Evolutionary conservation across 345 rosid genomes (phyloP), one percentile per base, ranked within the genome.

Genomic region (Pseudoturritis turrita): DNA sequence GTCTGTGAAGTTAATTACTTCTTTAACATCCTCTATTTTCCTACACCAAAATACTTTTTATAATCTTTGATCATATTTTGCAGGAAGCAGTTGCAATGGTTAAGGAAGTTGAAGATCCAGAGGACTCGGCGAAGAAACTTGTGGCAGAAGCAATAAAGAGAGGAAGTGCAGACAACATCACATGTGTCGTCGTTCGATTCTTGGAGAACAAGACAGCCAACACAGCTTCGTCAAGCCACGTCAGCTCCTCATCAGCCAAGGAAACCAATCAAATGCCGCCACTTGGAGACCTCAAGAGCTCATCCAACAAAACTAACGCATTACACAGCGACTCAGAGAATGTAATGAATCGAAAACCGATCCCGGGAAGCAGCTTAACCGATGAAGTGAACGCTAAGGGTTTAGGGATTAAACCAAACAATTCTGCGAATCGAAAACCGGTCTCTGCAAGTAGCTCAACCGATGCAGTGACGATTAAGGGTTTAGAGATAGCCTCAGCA

Each of bases 161-260:
- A 76, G 98, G 97, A 53, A 95, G 99, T 51, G 97, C 96, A 6
- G 99, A 95, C 69, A 95, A 95, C 68, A 95, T 95, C 59, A 91
- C 99, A 37, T 89, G 97, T 60, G 89, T 95, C 2, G 90, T 95
- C 0, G 94, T 91, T 61, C 97, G 94, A 46, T 95, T 91, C 58
- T 22, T 76, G 23, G 71, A 69, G 5, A 62, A 25, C 11, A 25
- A 70, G 25, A 45, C 26, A 5, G 9, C 63, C 2, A 35, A 35
- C 29, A 14, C 37, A 45, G 69, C 50, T 41, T 67, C 74, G 1
- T 68, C 74, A 46, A 75, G 64, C 57, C 52, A 52, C 18, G 36
- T 31, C 18, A 68, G 63, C 15, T 41, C 68, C 19, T 60, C 65
- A 9, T 45, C 43, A 44, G 14, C 78, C 18, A 39, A 50, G 3